phyloP scores from a whole-genome alignment of 768 basidiomycete genomes.

The Boletus sp. region DNA sequence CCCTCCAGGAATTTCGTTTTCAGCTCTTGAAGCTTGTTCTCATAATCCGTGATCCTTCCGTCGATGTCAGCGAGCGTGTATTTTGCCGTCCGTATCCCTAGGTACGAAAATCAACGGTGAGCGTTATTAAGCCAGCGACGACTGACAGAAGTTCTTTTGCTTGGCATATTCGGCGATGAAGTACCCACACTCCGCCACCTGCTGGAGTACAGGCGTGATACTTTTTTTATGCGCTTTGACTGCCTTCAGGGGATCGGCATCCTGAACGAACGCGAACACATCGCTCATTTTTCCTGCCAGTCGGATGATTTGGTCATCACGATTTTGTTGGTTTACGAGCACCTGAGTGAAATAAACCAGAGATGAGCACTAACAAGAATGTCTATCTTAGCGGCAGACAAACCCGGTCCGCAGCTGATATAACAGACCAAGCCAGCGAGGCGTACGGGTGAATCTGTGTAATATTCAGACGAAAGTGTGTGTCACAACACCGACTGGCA shows the following conservation, averaged over 20 bases:
- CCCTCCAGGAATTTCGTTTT: too few species aligned
- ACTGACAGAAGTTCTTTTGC: neutral
- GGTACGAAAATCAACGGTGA: neutral
- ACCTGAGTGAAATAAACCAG: neutral
- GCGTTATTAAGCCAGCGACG: neutral
- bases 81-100: neutral
- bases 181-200: constrained; percentile 8
- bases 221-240: neutral
- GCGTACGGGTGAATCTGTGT: too few species aligned
- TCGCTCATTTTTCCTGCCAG: neutral
- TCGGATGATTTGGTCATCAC: neutral
- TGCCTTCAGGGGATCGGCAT: neutral
- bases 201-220: neutral
- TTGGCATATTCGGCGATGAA: constrained; percentile 4
- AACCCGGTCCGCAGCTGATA: too few species aligned
- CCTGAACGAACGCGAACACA: neutral
- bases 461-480: neutral
- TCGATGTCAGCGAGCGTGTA: too few species aligned
- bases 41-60: too few species aligned
- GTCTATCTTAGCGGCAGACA: neutral
- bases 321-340: neutral
- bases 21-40: too few species aligned
- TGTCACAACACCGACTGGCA: neutral
- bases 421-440: too few species aligned
- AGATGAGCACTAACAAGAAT: neutral